Evolutionary conservation across 495 filamentous ascomycete species (phyloP), one percentile per base, ranked within the genome.

Genomic region (Annulohypoxylon moriforme): DNA sequence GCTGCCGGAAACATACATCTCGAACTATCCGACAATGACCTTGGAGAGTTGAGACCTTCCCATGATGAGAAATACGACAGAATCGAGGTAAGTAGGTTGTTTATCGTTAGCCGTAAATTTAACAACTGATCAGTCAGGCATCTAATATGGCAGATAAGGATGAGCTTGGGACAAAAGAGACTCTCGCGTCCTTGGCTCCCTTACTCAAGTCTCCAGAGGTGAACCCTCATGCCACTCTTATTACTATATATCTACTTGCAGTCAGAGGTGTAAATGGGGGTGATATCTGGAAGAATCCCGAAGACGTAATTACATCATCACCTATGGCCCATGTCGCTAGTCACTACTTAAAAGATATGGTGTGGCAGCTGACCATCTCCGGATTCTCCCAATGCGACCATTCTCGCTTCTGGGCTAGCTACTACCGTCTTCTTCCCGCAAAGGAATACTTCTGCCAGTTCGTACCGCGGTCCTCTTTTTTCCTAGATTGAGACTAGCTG

Each of bases 201-300:
- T 61, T 79, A 5, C 69, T 80, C 22, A 71, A 70, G 53, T 4
- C 11, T 1, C 76, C 72, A 0, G 6, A 22, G 2, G 9, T 22
- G 2, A 80, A 79, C 24, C 67, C 57, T 4, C 70, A 80, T 50
- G 77, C 76, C 9, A 78, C 74, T 4, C 58, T 79, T 31, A 77
- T 79, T 16, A 75, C 71, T 16, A 40, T 78, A 0, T 80, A 78
- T 38, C 66, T 74, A 24, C 71, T 78, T 44, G 78, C 72, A 10
- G 65, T 75, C n/a, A 40, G 59, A 63, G 3, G 13, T 14, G 18
- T 22, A 14, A 14, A 25, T 29, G n/a, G n/a, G n/a, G n/a, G n/a
- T n/a, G n/a, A n/a, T n/a, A n/a, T n/a, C n/a, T n/a, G n/a, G n/a
- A n/a, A n/a, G n/a, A n/a, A n/a, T n/a, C n/a, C n/a, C n/a, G n/a